Evolutionary conservation across 805 yeast genomes (phyloP).

Genomic region (Lachancea dasiensis): DNA sequence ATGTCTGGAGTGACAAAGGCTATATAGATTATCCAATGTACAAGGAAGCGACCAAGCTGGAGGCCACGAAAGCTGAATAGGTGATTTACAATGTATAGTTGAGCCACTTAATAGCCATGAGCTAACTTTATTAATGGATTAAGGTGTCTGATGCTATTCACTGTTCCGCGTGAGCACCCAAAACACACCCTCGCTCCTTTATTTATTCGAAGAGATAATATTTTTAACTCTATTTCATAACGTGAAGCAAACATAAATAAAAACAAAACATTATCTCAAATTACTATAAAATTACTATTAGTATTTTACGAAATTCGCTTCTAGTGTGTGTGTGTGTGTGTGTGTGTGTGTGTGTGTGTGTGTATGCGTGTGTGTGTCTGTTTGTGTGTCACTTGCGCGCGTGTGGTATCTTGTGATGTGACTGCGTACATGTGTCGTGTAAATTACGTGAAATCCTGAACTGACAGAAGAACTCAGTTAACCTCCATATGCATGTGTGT

Average conservation of each 20-base stretch:
- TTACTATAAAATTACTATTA: slow-evolving; percentile 13
- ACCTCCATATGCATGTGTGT: slow-evolving; percentile 4
- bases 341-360: not conserved
- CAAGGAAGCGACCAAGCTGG: slow-evolving; percentile 21
- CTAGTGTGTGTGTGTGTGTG: slow-evolving; percentile 11
- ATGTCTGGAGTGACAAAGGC: slow-evolving; percentile 35
- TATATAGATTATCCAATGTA: slow-evolving; percentile 40
- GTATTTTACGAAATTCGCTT: slow-evolving; percentile 8
- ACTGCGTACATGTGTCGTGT: slow-evolving; percentile 11
- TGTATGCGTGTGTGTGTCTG: slow-evolving; percentile 1
- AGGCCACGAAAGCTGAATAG: too few relatives aligned
- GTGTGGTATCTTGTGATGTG: slow-evolving; percentile 7
- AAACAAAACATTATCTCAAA: slow-evolving; percentile 11
- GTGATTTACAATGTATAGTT: too few relatives aligned
- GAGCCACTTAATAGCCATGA: too few relatives aligned
- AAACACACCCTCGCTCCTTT: too few relatives aligned
- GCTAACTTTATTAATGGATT: too few relatives aligned
- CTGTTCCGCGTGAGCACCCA: too few relatives aligned
- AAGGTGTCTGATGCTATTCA: too few relatives aligned
- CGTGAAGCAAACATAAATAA: not conserved
- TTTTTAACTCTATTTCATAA: not conserved
- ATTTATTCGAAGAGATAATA: not conserved
- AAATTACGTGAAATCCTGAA: not conserved
- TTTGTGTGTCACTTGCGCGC: slow-evolving; percentile 2
- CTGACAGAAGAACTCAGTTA: not conserved